Evolutionary conservation across 257 asterid species (phyloP).

Genomic region (Petunia axillaris): DNA sequence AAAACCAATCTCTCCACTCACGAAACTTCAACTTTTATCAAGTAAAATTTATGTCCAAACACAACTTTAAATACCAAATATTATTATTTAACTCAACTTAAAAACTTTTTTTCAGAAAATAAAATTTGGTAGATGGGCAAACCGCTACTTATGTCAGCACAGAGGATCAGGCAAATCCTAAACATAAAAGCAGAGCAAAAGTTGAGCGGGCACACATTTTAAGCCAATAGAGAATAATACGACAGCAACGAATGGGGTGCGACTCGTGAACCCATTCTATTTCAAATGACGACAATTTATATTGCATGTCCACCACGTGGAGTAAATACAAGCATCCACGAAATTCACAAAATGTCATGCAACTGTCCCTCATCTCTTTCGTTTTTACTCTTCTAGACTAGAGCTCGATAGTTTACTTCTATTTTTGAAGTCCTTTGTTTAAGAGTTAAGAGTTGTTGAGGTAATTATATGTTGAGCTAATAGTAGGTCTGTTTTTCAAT

Average conservation of each 20-base stretch:
- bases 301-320: conserved; percentile 13
- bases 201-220: neutral
- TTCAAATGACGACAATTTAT: neutral
- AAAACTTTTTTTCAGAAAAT: too few species aligned
- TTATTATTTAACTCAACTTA: too few species aligned
- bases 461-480: neutral
- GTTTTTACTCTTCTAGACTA: too few species aligned
- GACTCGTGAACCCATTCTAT: neutral
- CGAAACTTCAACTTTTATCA: too few species aligned
- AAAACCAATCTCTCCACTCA: too few species aligned
- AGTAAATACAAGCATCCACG: neutral
- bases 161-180: too few species aligned
- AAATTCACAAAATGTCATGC: neutral
- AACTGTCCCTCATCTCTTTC: neutral
- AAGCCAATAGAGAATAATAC: neutral
- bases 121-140: too few species aligned
- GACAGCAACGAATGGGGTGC: too few species aligned
- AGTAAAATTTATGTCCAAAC: too few species aligned
- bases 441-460: conserved; percentile 5
- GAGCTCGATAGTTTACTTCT: neutral
- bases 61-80: too few species aligned
- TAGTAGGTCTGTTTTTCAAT: neutral
- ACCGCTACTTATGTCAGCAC: too few species aligned
- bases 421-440: neutral
- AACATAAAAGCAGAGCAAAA: neutral